Evolutionary conservation across 1,139 yeast genomes (phyloP).

Genomic region (Candida albicans): DNA sequence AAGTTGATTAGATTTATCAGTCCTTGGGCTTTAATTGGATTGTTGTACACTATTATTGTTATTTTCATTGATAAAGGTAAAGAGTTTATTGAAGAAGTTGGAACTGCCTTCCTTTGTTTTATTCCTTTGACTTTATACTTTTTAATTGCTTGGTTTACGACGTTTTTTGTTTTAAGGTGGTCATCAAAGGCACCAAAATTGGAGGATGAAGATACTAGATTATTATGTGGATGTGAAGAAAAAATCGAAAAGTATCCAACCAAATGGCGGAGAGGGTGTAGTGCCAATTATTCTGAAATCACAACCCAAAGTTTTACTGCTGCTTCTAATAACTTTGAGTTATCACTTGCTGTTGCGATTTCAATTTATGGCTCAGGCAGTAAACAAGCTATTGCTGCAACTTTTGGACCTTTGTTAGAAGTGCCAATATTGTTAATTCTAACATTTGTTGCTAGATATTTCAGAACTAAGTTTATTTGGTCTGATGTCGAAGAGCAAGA

Average conservation of each 20-base stretch:
- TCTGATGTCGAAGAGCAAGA: constrained; percentile 32
- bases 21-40: constrained; percentile 54
- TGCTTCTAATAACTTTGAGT: constrained; percentile 54
- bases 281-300: constrained; percentile 41
- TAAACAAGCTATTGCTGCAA: constrained; percentile 58
- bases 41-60: constrained; percentile 53
- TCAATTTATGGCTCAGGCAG: constrained; percentile 54
- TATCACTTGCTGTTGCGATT: constrained; percentile 55
- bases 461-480: constrained; percentile 28
- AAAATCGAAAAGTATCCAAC: constrained; percentile 12
- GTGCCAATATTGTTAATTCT: constrained; percentile 51
- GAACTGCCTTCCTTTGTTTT: constrained; percentile 51
- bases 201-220: constrained; percentile 8
- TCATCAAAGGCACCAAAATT: constrained; percentile 13
- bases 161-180: constrained; percentile 41
- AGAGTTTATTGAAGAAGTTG: constrained; percentile 48
- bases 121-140: constrained; percentile 54
- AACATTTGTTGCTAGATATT: constrained; percentile 41
- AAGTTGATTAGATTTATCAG: constrained; percentile 38
- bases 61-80: constrained; percentile 57
- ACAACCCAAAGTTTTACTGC: constrained; percentile 59
- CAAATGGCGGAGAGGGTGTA: constrained; percentile 27
- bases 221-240: constrained; percentile 42
- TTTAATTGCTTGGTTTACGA: constrained; percentile 44
- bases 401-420: constrained; percentile 59